Evolutionary conservation across 2,329 filamentous ascomycete genomes (phyloP).

Genomic region (Tolypocladium tropicale): DNA sequence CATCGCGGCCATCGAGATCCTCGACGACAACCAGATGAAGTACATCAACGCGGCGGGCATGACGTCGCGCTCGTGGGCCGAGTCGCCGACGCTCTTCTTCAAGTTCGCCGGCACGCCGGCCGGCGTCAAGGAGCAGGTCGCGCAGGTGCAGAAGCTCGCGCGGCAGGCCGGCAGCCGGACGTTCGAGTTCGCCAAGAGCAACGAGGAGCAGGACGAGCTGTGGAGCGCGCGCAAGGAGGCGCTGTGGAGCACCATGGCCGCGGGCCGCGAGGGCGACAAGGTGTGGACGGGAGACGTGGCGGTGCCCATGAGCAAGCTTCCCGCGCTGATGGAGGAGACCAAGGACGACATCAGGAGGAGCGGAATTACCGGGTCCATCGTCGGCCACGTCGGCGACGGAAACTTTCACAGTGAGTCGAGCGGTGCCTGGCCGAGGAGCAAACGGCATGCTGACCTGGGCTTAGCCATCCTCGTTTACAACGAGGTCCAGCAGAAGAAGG

Average conservation of each 20-base stretch:
- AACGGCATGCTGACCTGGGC: neutral
- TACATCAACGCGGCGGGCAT: conserved; percentile 56
- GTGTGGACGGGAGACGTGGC: conserved; percentile 85
- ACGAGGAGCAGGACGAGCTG: conserved; percentile 63
- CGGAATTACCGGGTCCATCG: conserved; percentile 39
- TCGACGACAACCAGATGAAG: conserved; percentile 84
- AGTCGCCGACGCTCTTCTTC: conserved; percentile 72
- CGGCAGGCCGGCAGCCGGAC: conserved; percentile 50
- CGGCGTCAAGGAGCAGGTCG: conserved; percentile 70
- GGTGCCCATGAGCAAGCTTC: conserved; percentile 64
- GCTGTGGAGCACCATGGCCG: conserved; percentile 68
- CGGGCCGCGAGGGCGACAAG: conserved; percentile 53
- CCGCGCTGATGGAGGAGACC: conserved; percentile 69
- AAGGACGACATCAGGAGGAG: conserved; percentile 32
- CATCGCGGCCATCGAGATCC: conserved; percentile 83
- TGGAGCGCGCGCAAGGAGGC: conserved; percentile 81
- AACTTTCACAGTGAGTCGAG: conserved; percentile 54
- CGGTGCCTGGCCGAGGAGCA: neutral
- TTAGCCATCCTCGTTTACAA: conserved; percentile 48
- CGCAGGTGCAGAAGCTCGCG: conserved; percentile 54
- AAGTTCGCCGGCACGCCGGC: conserved; percentile 65
- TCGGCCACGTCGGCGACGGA: conserved; percentile 67
- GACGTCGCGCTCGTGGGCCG: conserved; percentile 58
- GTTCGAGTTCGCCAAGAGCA: conserved; percentile 67
- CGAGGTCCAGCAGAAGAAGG: conserved; percentile 54